Evolutionary conservation across 2,329 filamentous ascomycete genomes (phyloP).

Genomic region (Nigrospora sphaerica): DNA sequence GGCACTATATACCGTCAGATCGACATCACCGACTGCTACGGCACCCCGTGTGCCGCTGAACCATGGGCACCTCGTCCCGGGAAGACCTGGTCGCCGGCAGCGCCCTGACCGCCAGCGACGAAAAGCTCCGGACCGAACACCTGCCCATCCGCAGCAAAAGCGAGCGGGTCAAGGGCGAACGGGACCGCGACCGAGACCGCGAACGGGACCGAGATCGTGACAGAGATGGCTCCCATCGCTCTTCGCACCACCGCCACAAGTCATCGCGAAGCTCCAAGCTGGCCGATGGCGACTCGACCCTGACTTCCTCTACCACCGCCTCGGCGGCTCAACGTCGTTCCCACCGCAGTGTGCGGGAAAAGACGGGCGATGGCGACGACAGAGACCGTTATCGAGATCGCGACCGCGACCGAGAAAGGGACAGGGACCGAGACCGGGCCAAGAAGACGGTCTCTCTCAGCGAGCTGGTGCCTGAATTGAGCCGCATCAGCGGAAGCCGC

Average conservation of each 20-base stretch:
- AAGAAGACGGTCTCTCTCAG: constrained; percentile 21
- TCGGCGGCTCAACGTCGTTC: constrained; percentile 16
- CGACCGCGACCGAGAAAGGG: constrained; percentile 1
- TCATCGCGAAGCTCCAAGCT: constrained; percentile 19
- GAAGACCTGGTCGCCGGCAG: not conserved
- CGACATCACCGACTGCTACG: not conserved
- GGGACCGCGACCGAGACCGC: constrained; percentile 5
- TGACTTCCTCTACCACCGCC: not conserved
- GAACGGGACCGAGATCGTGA: constrained; percentile 13
- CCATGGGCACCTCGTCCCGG: constrained; percentile 4
- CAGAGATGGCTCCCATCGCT: constrained; percentile 12
- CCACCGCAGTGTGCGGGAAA: constrained; percentile 23
- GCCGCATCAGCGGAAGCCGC: constrained; percentile 14
- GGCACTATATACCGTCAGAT: not conserved
- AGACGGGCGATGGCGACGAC: constrained; percentile 9
- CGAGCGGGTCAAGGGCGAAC: constrained; percentile 3
- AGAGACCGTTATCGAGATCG: not conserved
- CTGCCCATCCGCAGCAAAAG: constrained; percentile 4
- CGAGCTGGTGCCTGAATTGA: constrained; percentile 22
- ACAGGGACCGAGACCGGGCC: constrained; percentile 11
- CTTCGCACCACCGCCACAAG: constrained; percentile 14
- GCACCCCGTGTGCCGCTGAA: not conserved
- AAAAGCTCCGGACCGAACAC: constrained; percentile 4
- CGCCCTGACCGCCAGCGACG: constrained; percentile 4
- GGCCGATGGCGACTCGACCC: constrained; percentile 8